Conservation (phyloP, 202 grass and related monocot species). For the Sporobolus alterniflorus region DNA sequence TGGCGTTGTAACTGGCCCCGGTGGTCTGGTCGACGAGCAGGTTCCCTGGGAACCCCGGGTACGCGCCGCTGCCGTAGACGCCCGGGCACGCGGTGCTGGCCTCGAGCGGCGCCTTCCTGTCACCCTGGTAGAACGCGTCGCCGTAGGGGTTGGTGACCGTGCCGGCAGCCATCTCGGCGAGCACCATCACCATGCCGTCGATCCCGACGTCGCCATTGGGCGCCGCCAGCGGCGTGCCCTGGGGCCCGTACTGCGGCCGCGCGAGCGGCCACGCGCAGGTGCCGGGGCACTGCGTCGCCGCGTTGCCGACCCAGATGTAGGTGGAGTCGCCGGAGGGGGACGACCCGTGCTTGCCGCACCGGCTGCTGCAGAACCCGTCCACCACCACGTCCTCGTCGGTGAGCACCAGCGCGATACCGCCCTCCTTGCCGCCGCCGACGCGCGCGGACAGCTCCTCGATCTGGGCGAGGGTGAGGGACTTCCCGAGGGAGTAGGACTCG, state of each 20-base stretch:
- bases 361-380: conserved; percentile 75
- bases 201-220: conserved; percentile 78
- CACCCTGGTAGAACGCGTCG: conserved; percentile 83
- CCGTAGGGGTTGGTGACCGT: conserved; percentile 71
- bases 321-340: conserved; percentile 45
- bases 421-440: conserved; percentile 36
- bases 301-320: conserved; percentile 79
- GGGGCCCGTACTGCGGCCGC: conserved; percentile 68
- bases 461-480: conserved; percentile 50
- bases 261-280: conserved; percentile 94
- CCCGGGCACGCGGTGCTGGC: conserved; percentile 76
- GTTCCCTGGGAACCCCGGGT: conserved; percentile 65
- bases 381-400: conserved; percentile 73
- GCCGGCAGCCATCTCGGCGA: conserved; percentile 69
- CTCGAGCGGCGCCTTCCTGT: conserved; percentile 63
- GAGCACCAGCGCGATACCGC: conserved; percentile 58
- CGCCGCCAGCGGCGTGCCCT: conserved; percentile 51
- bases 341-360: conserved; percentile 70
- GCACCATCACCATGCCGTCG: conserved; percentile 75
- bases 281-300: conserved; percentile 80
- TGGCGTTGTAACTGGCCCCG: conserved; percentile 74
- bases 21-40: conserved; percentile 45
- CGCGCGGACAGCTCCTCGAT: conserved; percentile 43
- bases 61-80: conserved; percentile 50
- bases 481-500: conserved; percentile 60